Evolutionary conservation across 2,329 filamentous ascomycete species (phyloP).

Genomic region (Cladosporium sp.): DNA sequence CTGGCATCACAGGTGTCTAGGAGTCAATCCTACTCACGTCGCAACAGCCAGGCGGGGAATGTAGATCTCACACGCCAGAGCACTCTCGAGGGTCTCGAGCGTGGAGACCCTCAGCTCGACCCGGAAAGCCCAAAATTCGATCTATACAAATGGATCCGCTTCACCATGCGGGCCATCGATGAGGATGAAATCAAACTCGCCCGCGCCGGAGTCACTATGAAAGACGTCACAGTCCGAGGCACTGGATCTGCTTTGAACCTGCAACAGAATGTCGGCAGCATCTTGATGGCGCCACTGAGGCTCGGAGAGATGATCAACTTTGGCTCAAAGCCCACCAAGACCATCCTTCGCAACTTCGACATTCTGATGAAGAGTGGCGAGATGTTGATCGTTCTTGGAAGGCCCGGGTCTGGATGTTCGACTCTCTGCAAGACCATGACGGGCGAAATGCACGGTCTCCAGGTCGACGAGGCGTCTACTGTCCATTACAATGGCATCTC

Average conservation of each 20-base stretch:
- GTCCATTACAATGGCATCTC: constrained; percentile 60
- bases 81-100: constrained; percentile 35
- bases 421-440: constrained; percentile 61
- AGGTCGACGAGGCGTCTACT: constrained; percentile 45
- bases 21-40: constrained; percentile 18
- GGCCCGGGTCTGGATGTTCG: constrained; percentile 57
- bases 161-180: constrained; percentile 48
- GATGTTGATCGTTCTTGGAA: constrained; percentile 44
- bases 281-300: constrained; percentile 55
- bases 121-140: constrained; percentile 50
- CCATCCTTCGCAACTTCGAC: constrained; percentile 53
- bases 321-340: constrained; percentile 47
- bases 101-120: constrained; percentile 49
- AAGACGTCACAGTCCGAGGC: constrained; percentile 62
- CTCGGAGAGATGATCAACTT: constrained; percentile 52
- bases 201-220: constrained; percentile 59
- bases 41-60: constrained; percentile 13
- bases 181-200: constrained; percentile 53
- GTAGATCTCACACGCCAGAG: constrained; percentile 21
- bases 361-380: constrained; percentile 50
- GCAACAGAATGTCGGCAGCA: constrained; percentile 62
- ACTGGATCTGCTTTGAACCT: constrained; percentile 64
- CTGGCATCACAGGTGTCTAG: constrained; percentile 18
- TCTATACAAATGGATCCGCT: constrained; percentile 49
- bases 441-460: constrained; percentile 57